Conservation (phyloP, 2,329 filamentous ascomycete genomes). For the Botryotinia convoluta region DNA sequence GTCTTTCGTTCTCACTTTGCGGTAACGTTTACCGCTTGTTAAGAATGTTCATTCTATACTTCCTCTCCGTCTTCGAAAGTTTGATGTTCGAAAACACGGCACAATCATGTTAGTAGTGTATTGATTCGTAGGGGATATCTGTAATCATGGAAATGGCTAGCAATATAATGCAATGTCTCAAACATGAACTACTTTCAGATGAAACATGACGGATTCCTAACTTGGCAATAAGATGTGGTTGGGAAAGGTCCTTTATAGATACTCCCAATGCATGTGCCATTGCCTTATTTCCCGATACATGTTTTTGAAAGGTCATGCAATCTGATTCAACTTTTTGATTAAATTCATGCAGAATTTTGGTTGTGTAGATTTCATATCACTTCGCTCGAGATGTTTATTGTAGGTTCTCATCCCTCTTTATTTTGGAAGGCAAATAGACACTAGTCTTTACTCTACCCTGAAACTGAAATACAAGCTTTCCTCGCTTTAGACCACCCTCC, state of each 20-base stretch:
- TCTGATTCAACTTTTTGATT: constrained; percentile 38
- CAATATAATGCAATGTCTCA: no score
- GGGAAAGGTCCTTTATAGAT: not conserved
- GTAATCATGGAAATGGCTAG: no score
- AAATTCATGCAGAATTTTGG: no score
- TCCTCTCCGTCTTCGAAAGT: not conserved
- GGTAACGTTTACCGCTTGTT: not conserved
- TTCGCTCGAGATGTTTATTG: not conserved
- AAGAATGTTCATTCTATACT: not conserved
- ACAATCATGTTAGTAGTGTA: constrained; percentile 31
- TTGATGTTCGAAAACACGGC: not conserved
- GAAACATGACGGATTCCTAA: no score
- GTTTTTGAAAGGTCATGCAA: constrained; percentile 40
- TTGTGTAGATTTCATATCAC: not conserved
- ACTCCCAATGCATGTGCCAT: not conserved
- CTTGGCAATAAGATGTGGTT: no score
- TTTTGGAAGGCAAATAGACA: not conserved
- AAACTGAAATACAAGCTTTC: not conserved
- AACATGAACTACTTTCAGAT: no score
- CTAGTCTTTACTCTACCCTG: not conserved
- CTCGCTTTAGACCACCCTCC: not conserved
- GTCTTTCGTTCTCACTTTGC: not conserved
- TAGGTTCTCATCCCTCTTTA: not conserved
- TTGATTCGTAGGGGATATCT: no score
- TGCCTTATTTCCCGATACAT: constrained; percentile 44